These are phyloP conservation scores for Tricholoma saponaceum DNA, from an alignment of 768 basidiomycete genomes.

Conservation along the genomic window DNA sequence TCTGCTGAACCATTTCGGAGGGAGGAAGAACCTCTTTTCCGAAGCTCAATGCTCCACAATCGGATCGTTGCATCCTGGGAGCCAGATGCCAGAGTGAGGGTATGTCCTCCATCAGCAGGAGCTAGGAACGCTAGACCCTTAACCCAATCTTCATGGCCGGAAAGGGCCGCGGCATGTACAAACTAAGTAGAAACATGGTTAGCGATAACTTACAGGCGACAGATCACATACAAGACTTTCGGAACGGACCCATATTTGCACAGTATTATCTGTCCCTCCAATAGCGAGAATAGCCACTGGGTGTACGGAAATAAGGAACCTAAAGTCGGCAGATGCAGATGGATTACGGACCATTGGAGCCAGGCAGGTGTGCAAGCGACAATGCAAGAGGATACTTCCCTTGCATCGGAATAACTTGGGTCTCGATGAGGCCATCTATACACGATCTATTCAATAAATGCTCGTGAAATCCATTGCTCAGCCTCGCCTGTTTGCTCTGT, in stretches of 20 bases:
- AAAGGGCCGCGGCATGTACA: slow-evolving; percentile 51
- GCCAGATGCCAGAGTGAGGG: slow-evolving; percentile 82
- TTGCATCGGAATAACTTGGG: slow-evolving; percentile 59
- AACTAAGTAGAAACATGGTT: slow-evolving; percentile 37
- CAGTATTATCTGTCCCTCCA: slow-evolving; percentile 73
- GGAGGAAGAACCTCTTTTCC: slow-evolving; percentile 28
- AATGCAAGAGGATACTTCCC: slow-evolving; percentile 76
- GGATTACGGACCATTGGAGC: slow-evolving; percentile 51
- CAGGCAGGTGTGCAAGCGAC: slow-evolving; percentile 60
- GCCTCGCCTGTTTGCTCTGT: slow-evolving; percentile 29
- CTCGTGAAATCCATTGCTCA: not conserved
- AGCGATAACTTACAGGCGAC: not conserved
- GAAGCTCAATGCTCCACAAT: slow-evolving; percentile 78
- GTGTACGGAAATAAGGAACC: not conserved
- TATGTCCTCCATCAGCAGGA: slow-evolving; percentile 27
- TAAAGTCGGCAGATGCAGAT: not conserved
- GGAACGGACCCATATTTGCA: slow-evolving; percentile 75
- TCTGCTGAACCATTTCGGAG: slow-evolving; percentile 14
- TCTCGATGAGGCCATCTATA: slow-evolving; percentile 34
- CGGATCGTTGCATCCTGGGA: slow-evolving; percentile 95
- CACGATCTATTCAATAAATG: slow-evolving; percentile 2
- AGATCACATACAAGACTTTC: slow-evolving; percentile 44
- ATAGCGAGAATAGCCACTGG: slow-evolving; percentile 72
- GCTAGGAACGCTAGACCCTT: slow-evolving; percentile 68
- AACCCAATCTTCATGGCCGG: slow-evolving; percentile 97